Evolutionary conservation across 2,329 filamentous ascomycete species (phyloP), one percentile per base, ranked within the genome.

Genomic region (Colletotrichum eremochloae): DNA sequence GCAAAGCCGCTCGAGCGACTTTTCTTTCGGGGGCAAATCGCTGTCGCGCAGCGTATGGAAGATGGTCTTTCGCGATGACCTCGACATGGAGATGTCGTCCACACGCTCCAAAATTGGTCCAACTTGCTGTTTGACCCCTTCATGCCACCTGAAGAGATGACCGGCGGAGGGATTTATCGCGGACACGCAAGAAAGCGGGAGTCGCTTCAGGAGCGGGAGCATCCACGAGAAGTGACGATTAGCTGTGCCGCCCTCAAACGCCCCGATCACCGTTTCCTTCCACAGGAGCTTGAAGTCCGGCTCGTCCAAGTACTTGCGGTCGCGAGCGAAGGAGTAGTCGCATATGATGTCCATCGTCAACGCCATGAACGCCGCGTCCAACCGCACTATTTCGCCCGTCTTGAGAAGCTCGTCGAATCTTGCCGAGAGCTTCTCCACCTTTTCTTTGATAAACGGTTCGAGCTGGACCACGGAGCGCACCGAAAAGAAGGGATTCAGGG

Each of bases 401-500:
- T 67, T 56, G 5, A 82, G 74, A 60, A 81, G 68, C 69, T 78
- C 79, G 64, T 78, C 72, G 62, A 80, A 68, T 12, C 77, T 71
- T 4, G 60, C 57, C 29, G 74, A 78, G 18, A 83, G 72, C 64
- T 78, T 78, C 14, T 79, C 74, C 2, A 80, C 70, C 31, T 76
- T 81, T 1, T 77, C 73, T 9, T 79, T 74, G 15, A 86, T 80
- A 58, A 80, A 80, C 72, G 74, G 82, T 74, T 82, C 79, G 2
- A 85, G 75, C 1, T 75, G 75, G 7, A 76, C 71, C 29, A 86
- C 79, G 9, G 81, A 80, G 14, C 77, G 77, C 46, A 78, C 80
- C 2, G 84, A 85, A 74, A 86, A 87, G 76, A 84, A 86, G 0
- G 78, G 79, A 67, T 80, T 84, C 60, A 87, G 71, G 2, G 82